Percentiles rank a stretch among this genome's conserved stretches.
Evolutionary conservation across 2,329 filamentous ascomycete genomes (phyloP).

Genomic region (Arthrobotrys musiformis): DNA sequence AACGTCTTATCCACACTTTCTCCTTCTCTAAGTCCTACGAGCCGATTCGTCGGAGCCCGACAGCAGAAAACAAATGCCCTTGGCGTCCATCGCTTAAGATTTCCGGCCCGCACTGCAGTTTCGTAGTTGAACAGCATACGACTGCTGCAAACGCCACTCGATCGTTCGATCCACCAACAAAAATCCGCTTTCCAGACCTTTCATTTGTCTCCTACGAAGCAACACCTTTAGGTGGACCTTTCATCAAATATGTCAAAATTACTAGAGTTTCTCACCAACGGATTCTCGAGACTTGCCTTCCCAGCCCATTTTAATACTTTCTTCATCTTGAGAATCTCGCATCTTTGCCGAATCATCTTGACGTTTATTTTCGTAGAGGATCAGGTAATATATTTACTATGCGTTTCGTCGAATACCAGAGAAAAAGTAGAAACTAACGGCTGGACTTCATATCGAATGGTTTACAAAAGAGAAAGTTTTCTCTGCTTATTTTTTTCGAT

Average conservation of each 20-base stretch:
- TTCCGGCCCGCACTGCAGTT: neutral
- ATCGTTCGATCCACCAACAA: neutral
- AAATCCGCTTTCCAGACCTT: neutral
- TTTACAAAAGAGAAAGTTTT: neutral
- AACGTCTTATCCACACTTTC: neutral
- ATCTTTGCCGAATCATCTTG: neutral
- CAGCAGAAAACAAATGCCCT: neutral
- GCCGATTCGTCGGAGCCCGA: neutral
- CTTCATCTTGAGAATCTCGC: neutral
- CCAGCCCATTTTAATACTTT: neutral
- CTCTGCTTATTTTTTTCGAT: neutral
- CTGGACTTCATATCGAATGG: neutral
- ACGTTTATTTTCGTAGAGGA: slow-evolving; percentile 1
- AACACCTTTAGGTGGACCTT: too few species aligned
- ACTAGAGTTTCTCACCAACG: neutral
- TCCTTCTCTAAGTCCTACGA: neutral
- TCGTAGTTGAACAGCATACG: slow-evolving; percentile 6
- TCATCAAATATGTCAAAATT: neutral
- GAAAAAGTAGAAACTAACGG: neutral
- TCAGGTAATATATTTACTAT: slow-evolving; percentile 18
- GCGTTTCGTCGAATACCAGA: neutral
- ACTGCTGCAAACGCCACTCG: neutral
- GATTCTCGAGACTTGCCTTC: neutral
- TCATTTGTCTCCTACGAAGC: neutral
- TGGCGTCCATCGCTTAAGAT: neutral